Base-by-base conservation (phyloP, 1,284 basidiomycete genomes). In the Spongiforma sp. region DNA sequence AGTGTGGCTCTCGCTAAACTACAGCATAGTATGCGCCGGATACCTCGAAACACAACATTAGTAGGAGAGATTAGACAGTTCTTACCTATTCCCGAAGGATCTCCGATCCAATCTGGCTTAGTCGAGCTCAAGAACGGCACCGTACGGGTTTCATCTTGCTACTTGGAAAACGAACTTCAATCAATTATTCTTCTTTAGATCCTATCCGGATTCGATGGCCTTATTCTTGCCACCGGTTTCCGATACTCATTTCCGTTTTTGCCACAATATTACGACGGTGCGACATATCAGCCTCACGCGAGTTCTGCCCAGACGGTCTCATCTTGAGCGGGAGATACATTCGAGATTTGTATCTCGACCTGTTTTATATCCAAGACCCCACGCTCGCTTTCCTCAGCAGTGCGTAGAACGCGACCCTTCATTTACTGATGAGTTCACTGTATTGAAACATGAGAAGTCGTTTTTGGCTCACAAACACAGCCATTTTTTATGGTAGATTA, bases 41-140 rank as follows among this genome's bases (percentile, higher is more conserved):
- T 68, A 30, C 67, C 69, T 4, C 4, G 28, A 30, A 70, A 70
- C 8, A 61, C 65, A 32, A 61, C 68, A 0, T 21, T 72, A 1
- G 26, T 71, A 7, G 68, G 69, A 10, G 69, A 70, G 37, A 67
- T 70, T 21, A 50, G 62, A 9, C 55, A 32, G 4, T 72, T 70
- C n/a, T 26, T 68, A 8, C 62, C 60, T 15, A 10, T 64, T 24
- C 24, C 60, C 3, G 57, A 63, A 11, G 62, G 62, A n/a, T 59
- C 34, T 21, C 37, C 62, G 34, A 68, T 69, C 14, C 62, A 63
- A 39, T 70, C 63, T 30, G 62, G 68, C 14, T 43, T 24, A 4
- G 32, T 69, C 5, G 55, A 68, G 15, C 63, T 70, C 14, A 62
- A 48, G 53, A 68, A 69, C 8, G 68, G 66, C 1, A 69, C 68